Conservation (phyloP, 1,284 basidiomycete species). For the Cryptococcus hybrid region DNA sequence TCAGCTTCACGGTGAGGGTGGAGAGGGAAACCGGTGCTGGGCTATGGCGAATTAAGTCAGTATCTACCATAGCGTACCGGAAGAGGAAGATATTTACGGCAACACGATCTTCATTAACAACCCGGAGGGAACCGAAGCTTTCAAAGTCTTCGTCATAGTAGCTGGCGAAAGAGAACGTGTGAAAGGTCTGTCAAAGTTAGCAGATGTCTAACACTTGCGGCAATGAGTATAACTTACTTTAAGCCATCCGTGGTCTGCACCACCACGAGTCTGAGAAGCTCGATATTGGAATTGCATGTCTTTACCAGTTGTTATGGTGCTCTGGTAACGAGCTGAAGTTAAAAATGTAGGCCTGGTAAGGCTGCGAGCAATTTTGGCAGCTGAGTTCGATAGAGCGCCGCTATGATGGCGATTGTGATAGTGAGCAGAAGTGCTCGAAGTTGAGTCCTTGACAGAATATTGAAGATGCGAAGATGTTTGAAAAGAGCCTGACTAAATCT, state of each 20-base stretch:
- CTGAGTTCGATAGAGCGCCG: not conserved
- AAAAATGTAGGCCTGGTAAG: no score
- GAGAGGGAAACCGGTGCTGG: conserved; percentile 76
- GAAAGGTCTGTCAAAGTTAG: conserved; percentile 59
- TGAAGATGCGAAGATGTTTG: no score
- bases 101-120: conserved; percentile 88
- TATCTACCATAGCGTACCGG: not conserved
- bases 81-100: conserved; percentile 39
- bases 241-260: conserved; percentile 83
- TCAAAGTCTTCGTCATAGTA: conserved; percentile 59
- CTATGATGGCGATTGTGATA: conserved; percentile 7
- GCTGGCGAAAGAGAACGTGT: conserved; percentile 77
- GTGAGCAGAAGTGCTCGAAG: no score
- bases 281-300: conserved; percentile 48
- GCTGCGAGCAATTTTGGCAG: not conserved
- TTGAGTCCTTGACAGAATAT: no score
- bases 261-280: conserved; percentile 66
- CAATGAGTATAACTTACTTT: conserved; percentile 64
- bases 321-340: no score
- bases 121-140: conserved; percentile 51
- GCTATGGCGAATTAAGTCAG: conserved; percentile 15
- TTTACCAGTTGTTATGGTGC: no score
- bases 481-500: no score
- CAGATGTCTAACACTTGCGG: not conserved
- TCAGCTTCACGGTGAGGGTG: conserved; percentile 84